Conservation (phyloP, 352 stramenopile genomes). For the Phytophthora megakarya region DNA sequence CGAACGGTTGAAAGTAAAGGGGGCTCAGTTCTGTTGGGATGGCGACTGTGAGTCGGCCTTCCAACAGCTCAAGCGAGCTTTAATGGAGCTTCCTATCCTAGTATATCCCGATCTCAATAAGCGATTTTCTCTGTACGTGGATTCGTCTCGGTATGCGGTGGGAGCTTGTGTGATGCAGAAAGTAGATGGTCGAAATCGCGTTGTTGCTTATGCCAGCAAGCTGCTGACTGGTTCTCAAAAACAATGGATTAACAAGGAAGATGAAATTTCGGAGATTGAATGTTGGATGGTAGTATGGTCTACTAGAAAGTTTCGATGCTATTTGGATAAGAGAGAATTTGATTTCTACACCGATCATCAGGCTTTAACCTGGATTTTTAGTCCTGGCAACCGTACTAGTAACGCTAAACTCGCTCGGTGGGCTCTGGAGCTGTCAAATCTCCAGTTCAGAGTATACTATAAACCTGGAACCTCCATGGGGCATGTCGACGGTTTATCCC, state of each 20-base stretch:
- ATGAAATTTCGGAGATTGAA: constrained; percentile 1
- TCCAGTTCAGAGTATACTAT: background rate
- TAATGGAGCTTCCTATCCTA: too few relatives aligned
- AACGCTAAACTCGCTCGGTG: too few relatives aligned
- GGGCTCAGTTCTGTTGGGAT: too few relatives aligned
- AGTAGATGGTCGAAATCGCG: background rate
- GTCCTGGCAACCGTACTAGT: too few relatives aligned
- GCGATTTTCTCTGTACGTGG: constrained; percentile 1
- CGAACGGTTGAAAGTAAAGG: too few relatives aligned
- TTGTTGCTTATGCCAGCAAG: background rate
- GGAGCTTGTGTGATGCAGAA: constrained; percentile 1
- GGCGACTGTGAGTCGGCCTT: too few relatives aligned
- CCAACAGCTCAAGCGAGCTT: too few relatives aligned
- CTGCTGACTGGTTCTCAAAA: background rate
- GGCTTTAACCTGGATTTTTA: too few relatives aligned
- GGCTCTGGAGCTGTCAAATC: background rate
- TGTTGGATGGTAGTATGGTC: constrained; percentile 3
- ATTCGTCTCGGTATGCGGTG: background rate
- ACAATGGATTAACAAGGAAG: background rate
- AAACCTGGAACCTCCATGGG: constrained; percentile 3
- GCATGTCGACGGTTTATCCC: constrained; percentile 5
- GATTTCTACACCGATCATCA: too few relatives aligned
- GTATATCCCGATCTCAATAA: background rate
- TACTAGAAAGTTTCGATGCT: too few relatives aligned
- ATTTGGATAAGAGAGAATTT: too few relatives aligned